phyloP scores from a whole-genome alignment of 371 early-diverging fungal genomes.

The Mortierella sp. region DNA sequence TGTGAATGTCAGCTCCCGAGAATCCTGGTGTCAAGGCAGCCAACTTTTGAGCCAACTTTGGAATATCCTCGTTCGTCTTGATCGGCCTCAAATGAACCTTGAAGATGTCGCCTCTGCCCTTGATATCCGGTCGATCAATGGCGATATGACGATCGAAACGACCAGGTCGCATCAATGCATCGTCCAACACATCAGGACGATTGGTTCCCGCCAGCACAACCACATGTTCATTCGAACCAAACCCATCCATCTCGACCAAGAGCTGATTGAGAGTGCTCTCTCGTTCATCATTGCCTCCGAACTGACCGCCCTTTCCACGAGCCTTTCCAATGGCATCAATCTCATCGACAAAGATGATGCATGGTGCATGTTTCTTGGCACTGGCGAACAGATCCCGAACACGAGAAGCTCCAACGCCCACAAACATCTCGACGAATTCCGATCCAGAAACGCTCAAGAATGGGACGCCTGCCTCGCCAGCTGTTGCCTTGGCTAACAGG shows the following conservation, averaged over 20 bases:
- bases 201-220: slow-evolving; percentile 97
- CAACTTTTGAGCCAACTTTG: slow-evolving; percentile 80
- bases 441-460: slow-evolving; percentile 99
- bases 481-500: slow-evolving; percentile 98
- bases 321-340: slow-evolving; percentile 99
- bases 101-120: slow-evolving; percentile 95
- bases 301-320: slow-evolving; percentile 90
- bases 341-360: slow-evolving; percentile 99
- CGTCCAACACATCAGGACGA: slow-evolving; percentile 91
- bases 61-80: slow-evolving; percentile 85
- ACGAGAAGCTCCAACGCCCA: slow-evolving; percentile 98
- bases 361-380: slow-evolving; percentile 97
- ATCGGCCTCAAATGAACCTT: slow-evolving; percentile 95
- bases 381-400: slow-evolving; percentile 97
- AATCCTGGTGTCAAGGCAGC: slow-evolving; percentile 98
- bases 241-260: slow-evolving; percentile 99
- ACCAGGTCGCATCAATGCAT: slow-evolving; percentile 96
- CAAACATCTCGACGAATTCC: slow-evolving; percentile 99
- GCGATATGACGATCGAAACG: slow-evolving; percentile 98
- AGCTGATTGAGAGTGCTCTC: slow-evolving; percentile 98
- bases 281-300: slow-evolving; percentile 98
- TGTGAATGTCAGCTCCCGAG: slow-evolving; percentile 97
- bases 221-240: slow-evolving; percentile 90
- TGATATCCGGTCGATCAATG: slow-evolving; percentile 96
- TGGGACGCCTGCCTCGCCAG: slow-evolving; percentile 98